Evolutionary conservation across 164 flowering plant genomes (phyloP).

Genomic region (Aristolochia californica): DNA sequence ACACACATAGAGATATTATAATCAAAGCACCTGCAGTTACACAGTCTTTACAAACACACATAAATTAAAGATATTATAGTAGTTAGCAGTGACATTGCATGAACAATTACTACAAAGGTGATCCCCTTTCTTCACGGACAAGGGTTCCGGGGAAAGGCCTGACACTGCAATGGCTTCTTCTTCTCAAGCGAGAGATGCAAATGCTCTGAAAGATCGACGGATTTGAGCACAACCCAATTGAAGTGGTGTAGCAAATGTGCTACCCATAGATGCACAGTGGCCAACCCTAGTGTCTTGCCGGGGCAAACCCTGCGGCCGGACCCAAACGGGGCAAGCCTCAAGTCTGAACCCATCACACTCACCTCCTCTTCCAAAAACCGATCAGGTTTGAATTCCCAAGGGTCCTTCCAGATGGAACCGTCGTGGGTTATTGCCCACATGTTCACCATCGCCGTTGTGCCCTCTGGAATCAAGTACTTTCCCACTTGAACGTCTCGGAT

Average conservation of each 20-base stretch:
- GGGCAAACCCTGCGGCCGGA: conserved; percentile 75
- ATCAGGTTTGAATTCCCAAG: conserved; percentile 54
- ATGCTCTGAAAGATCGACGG: conserved; percentile 59
- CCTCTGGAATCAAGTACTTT: conserved; percentile 54
- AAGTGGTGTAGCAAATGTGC: conserved; percentile 50
- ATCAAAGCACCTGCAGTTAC: no score
- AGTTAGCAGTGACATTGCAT: no score
- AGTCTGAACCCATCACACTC: conserved; percentile 58
- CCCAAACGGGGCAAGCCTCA: conserved; percentile 74
- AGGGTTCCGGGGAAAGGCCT: conserved; percentile 16
- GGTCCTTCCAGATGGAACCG: conserved; percentile 57
- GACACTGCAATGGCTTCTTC: conserved; percentile 53
- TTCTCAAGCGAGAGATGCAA: conserved; percentile 64
- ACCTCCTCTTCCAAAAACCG: conserved; percentile 59
- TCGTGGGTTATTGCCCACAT: conserved; percentile 95
- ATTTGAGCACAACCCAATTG: conserved; percentile 36
- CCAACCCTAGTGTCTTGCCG: conserved; percentile 52
- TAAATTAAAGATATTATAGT: no score
- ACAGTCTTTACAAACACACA: no score
- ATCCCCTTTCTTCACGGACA: no score
- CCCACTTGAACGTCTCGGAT: conserved; percentile 52
- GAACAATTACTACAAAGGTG: no score
- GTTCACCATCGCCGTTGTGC: conserved; percentile 88
- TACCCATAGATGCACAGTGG: conserved; percentile 64
- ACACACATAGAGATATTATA: no score